Evolutionary conservation across 352 stramenopile species (phyloP).

Genomic region (Globisporangium splendens): DNA sequence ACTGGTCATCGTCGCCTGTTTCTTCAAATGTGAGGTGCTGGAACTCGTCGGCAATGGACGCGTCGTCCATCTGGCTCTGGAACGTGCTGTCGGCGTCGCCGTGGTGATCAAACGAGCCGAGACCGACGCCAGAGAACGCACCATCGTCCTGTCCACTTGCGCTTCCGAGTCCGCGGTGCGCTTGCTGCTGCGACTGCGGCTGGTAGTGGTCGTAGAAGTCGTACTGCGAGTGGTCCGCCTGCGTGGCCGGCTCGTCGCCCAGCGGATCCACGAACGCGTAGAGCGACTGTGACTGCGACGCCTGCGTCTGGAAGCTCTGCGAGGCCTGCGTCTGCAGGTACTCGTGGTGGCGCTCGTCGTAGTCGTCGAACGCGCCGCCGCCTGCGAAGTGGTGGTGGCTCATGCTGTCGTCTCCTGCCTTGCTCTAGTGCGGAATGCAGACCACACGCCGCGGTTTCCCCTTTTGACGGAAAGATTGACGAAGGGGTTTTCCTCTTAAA

Average conservation of each 20-base stretch:
- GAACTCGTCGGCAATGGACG: conserved; percentile 44
- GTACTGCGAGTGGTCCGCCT: conserved; percentile 26
- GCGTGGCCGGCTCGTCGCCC: conserved; percentile 29
- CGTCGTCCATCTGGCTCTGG: conserved; percentile 39
- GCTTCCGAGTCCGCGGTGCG: neutral
- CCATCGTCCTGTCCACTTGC: neutral
- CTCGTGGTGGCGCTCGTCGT: conserved; percentile 33
- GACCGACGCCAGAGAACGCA: conserved; percentile 4
- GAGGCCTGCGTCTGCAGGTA: conserved; percentile 44
- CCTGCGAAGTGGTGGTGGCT: conserved; percentile 6
- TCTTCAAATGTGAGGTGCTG: conserved; percentile 71
- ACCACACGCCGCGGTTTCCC: conserved; percentile 3
- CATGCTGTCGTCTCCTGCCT: conserved; percentile 3
- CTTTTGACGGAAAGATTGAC: neutral
- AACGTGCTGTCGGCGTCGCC: conserved; percentile 22
- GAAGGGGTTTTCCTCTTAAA: conserved; percentile 4
- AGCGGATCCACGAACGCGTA: conserved; percentile 73
- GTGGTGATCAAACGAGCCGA: conserved; percentile 15
- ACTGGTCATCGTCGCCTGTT: conserved; percentile 55
- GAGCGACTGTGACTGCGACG: conserved; percentile 38
- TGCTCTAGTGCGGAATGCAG: neutral
- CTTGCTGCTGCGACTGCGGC: conserved; percentile 10
- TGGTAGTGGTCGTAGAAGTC: conserved; percentile 73
- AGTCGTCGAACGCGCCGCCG: conserved; percentile 33
- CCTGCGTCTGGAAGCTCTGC: conserved; percentile 44